phyloP scores from a whole-genome alignment of 805 yeast genomes.

The Monosporozyma siamensis region DNA sequence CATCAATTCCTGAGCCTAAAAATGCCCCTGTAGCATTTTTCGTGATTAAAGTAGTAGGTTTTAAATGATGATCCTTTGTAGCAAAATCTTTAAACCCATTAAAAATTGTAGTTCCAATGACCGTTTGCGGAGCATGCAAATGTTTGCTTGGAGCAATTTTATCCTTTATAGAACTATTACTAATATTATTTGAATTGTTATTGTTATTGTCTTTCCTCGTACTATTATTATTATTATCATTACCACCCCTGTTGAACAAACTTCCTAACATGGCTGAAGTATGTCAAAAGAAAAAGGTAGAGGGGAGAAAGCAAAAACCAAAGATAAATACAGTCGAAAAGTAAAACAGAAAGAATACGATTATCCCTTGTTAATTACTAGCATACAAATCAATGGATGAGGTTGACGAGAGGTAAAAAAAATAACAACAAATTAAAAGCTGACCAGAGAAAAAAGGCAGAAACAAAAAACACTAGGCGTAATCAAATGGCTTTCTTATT shows the following conservation, averaged over 20 bases:
- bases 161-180: neutral
- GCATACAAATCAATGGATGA: neutral
- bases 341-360: too few species aligned
- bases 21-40: conserved; percentile 2
- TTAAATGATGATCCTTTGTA: neutral
- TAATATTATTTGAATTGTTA: neutral
- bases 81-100: conserved; percentile 1
- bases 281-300: too few species aligned
- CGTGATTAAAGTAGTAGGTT: conserved; percentile 1
- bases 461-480: too few species aligned
- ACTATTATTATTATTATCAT: too few species aligned
- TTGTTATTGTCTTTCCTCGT: neutral
- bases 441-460: neutral
- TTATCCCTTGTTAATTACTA: neutral
- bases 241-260: neutral
- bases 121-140: neutral
- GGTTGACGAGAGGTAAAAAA: too few species aligned
- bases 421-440: neutral
- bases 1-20: neutral
- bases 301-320: too few species aligned
- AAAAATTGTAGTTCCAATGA: neutral
- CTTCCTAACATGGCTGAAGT: neutral
- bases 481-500: too few species aligned
- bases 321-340: too few species aligned
- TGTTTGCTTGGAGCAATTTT: neutral